Evolutionary conservation across 2,329 filamentous ascomycete genomes (phyloP), one percentile per base, ranked within the genome.

Genomic region (Polytolypa hystricis): DNA sequence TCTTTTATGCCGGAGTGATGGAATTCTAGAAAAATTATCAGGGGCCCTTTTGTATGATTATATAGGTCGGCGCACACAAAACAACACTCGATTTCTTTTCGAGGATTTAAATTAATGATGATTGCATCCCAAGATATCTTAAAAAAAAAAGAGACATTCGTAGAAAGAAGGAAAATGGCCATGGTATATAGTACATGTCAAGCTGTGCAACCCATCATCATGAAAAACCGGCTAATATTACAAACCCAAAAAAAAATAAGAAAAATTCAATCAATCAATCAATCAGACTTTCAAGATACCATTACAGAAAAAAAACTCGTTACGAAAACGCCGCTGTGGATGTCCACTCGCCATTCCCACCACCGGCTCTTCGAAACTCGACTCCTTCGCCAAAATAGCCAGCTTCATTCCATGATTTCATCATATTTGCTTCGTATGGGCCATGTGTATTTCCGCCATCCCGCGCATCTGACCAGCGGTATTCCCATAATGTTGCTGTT

Each of bases 321-420:
- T n/a, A n/a, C n/a, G 64, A 59, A 58, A 79, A 79, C 34, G 55
- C 56, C 26, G 62, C 66, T 11, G 65, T 55, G 35, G 60, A 59
- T 39, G 52, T 68, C 78, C 78, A 82, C 8, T 58, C 57, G 15
- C 60, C 66, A 16, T 71, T 69, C n/a, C n/a, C n/a, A 30, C 70
- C 66, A 8, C 71, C 74, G 5, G 64, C 71, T 42, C 61, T 66
- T 45, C 77, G 71, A 50, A 89, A 87, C 55, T 87, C 89, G 16
- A 94, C 85, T 0, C 39, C 60, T 45, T 91, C 81, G 9, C 79
- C 81, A 60, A 98, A 98, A 56, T 96, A 96, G 2, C 91, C 91
- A 16, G 85, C 85, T 43, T 84, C 77, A 47, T 81, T 77, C 91
- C 91, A 98, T 2, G 84, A 82, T 50, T 78, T 75, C 91, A 98